Percentiles rank a stretch among this genome's conserved stretches.
These are phyloP conservation scores for Cercospora sp. DNA, from an alignment of 2,329 filamentous ascomycete species.

Conservation along the genomic window DNA sequence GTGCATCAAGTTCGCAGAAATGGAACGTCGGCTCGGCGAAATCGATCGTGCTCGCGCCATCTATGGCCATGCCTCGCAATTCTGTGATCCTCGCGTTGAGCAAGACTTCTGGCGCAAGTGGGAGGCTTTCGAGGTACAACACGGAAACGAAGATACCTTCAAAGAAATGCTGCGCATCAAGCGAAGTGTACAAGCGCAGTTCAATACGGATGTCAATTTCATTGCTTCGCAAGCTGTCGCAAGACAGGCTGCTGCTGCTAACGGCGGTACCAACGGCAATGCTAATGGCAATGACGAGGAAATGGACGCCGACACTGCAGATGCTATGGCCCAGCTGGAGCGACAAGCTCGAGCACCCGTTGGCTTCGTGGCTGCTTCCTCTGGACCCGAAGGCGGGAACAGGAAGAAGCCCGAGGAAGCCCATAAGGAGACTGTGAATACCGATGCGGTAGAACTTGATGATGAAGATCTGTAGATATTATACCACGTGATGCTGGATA, in stretches of 20 bases:
- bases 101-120: constrained; percentile 93
- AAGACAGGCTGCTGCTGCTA: constrained; percentile 57
- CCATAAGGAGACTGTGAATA: constrained; percentile 28
- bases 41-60: constrained; percentile 95
- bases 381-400: constrained; percentile 44
- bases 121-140: constrained; percentile 95
- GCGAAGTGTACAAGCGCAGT: constrained; percentile 93
- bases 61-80: constrained; percentile 94
- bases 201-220: constrained; percentile 98
- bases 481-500: neutral
- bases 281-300: constrained; percentile 47
- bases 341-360: constrained; percentile 82
- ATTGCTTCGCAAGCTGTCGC: constrained; percentile 95
- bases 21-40: constrained; percentile 88
- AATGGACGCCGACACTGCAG: constrained; percentile 56
- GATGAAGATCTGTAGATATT: constrained; percentile 30
- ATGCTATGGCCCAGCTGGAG: constrained; percentile 89
- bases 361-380: constrained; percentile 87
- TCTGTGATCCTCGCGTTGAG: constrained; percentile 90
- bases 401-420: constrained; percentile 18
- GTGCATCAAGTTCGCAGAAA: constrained; percentile 98
- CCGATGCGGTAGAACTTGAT: constrained; percentile 41
- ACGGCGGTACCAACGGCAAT: constrained; percentile 45
- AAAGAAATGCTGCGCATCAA: constrained; percentile 99
- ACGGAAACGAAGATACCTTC: constrained; percentile 98